Percentiles rank a stretch among this genome's conserved stretches.
These are phyloP conservation scores for Camellia oleifera DNA, from an alignment of 179 eudicot genomes.

Conservation along the genomic window DNA sequence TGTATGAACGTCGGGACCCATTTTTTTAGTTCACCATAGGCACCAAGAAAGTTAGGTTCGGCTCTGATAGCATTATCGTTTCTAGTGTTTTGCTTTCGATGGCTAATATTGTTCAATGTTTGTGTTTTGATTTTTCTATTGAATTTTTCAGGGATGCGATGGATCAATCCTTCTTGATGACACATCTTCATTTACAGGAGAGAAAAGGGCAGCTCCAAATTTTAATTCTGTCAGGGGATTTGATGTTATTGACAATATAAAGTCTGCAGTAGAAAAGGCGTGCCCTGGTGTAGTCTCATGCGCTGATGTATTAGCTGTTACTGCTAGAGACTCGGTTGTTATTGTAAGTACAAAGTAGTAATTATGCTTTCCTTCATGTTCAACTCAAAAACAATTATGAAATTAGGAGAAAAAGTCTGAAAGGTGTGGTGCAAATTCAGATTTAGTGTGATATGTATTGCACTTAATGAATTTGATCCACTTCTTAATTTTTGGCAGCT, in stretches of 20 bases:
- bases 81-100: no score
- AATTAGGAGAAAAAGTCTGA: no score
- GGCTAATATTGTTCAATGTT: background rate
- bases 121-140: background rate
- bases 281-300: conserved; percentile 80
- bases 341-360: conserved; percentile 31
- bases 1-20: no score
- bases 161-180: conserved; percentile 75
- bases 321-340: conserved; percentile 68
- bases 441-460: no score
- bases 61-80: no score
- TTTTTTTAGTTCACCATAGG: no score
- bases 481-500: no score
- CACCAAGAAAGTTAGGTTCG: no score
- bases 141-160: conserved; percentile 69
- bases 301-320: conserved; percentile 68
- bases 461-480: no score
- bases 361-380: no score
- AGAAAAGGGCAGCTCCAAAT: conserved; percentile 67
- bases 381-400: no score
- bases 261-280: conserved; percentile 54
- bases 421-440: no score
- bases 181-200: conserved; percentile 57
- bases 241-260: conserved; percentile 66
- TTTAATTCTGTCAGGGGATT: conserved; percentile 63